Conservation (phyloP, 306 rosid species). For the Styphnolobium japonicum region DNA sequence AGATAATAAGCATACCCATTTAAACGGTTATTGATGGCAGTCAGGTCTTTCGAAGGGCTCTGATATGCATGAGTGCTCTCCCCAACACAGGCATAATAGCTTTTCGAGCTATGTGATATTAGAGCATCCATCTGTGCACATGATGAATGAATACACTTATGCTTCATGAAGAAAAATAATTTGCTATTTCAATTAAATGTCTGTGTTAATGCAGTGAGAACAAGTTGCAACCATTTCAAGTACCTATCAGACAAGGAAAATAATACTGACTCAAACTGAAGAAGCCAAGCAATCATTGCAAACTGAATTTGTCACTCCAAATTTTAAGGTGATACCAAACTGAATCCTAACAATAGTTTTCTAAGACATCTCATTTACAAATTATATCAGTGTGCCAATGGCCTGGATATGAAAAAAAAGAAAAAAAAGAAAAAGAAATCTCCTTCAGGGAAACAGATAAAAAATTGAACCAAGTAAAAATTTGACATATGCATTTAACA, state of each 20-base stretch:
- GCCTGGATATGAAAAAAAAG: background rate
- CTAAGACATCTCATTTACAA: background rate
- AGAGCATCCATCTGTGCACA: conserved; percentile 90
- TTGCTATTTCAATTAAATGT: too few species aligned
- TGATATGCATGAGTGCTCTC: conserved; percentile 99
- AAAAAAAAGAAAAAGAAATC: too few species aligned
- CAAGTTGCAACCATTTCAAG: background rate
- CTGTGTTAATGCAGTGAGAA: too few species aligned
- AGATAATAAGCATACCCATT: conserved; percentile 66
- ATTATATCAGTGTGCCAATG: background rate
- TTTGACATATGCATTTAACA: background rate
- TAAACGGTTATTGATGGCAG: conserved; percentile 93
- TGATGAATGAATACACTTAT: background rate
- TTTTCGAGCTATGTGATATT: conserved; percentile 91
- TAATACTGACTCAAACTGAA: too few species aligned
- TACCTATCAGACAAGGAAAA: too few species aligned
- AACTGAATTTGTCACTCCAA: background rate
- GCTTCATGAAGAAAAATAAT: background rate
- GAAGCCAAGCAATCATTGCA: too few species aligned
- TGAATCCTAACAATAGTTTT: background rate
- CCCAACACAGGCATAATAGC: conserved; percentile 98
- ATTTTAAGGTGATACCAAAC: too few species aligned
- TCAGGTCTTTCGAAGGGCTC: conserved; percentile 96
- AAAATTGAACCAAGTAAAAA: background rate
- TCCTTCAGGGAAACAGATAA: background rate